Conservation (phyloP, 2,329 filamentous ascomycete genomes). For the Sphaceloma murrayae region DNA sequence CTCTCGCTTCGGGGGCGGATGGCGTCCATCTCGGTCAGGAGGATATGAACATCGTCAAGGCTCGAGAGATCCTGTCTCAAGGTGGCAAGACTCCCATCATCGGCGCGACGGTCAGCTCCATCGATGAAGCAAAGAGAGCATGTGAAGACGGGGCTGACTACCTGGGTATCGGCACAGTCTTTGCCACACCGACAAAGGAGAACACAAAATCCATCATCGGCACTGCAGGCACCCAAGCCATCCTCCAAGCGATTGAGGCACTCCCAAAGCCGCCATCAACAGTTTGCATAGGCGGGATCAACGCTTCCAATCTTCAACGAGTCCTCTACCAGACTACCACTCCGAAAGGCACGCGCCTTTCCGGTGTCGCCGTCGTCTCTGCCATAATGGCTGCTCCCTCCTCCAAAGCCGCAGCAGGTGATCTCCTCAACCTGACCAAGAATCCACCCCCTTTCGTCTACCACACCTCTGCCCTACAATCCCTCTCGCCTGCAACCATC, state of each 20-base stretch:
- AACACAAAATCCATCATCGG: conserved; percentile 78
- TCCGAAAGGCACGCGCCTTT: conserved; percentile 46
- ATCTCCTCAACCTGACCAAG: conserved; percentile 50
- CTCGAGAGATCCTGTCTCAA: conserved; percentile 53
- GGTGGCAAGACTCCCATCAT: conserved; percentile 66
- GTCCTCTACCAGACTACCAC: conserved; percentile 61
- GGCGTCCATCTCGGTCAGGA: conserved; percentile 94
- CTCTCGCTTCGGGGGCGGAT: conserved; percentile 73
- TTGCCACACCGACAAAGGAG: conserved; percentile 75
- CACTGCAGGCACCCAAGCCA: conserved; percentile 57
- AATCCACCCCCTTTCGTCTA: conserved; percentile 30
- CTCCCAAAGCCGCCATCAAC: conserved; percentile 43
- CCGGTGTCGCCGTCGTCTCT: conserved; percentile 82
- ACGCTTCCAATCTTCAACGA: conserved; percentile 61
- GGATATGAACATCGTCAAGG: conserved; percentile 63
- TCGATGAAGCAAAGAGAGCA: conserved; percentile 62
- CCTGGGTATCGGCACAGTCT: conserved; percentile 82
- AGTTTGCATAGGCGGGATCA: conserved; percentile 86
- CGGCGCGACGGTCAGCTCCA: conserved; percentile 71
- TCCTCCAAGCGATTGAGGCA: conserved; percentile 52
- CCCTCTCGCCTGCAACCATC: conserved; percentile 26
- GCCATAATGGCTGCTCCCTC: conserved; percentile 69
- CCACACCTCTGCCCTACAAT: conserved; percentile 21
- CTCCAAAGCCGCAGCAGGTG: conserved; percentile 52
- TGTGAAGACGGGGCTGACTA: conserved; percentile 75